Conservation (phyloP, 2,329 filamentous ascomycete species). For the Cladosporium halotolerans region DNA sequence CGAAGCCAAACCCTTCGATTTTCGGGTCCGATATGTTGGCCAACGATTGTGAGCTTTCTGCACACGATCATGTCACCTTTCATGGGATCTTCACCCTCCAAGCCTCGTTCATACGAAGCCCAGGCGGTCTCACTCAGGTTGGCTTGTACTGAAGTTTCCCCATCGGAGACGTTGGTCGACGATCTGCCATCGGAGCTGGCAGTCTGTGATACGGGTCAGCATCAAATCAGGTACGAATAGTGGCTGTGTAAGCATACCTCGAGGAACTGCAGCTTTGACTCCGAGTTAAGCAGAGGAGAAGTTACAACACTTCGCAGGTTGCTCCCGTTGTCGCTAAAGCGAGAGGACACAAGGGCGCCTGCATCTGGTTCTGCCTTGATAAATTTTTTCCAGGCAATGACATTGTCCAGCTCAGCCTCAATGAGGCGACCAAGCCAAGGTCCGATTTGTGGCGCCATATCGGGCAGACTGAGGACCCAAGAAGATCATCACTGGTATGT, state of each 20-base stretch:
- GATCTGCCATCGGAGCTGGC: background rate
- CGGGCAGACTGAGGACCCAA: background rate
- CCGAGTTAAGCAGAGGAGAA: constrained; percentile 1
- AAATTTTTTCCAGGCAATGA: constrained; percentile 21
- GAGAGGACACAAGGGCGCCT: background rate
- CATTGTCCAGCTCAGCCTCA: constrained; percentile 20
- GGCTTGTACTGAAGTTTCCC: constrained; percentile 20
- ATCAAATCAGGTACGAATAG: constrained; percentile 1
- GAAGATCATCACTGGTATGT: too few relatives aligned
- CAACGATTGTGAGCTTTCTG: constrained; percentile 20
- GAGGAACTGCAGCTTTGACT: constrained; percentile 18
- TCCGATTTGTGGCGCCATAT: constrained; percentile 18
- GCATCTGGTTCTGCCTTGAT: constrained; percentile 23
- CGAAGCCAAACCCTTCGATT: constrained; percentile 22
- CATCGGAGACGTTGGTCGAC: constrained; percentile 19
- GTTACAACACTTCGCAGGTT: constrained; percentile 23
- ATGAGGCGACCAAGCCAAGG: constrained; percentile 27
- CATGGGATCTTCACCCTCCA: constrained; percentile 1
- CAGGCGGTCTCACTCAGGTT: constrained; percentile 19
- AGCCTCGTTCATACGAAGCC: constrained; percentile 4
- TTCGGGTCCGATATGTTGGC: constrained; percentile 22
- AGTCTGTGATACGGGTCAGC: constrained; percentile 9
- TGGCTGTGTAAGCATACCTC: constrained; percentile 5
- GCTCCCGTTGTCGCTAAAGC: constrained; percentile 27
- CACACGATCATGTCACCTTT: constrained; percentile 24